phyloP scores from a whole-genome alignment of 2,329 filamentous ascomycete species.

The Dactylonectria macrodidyma region DNA sequence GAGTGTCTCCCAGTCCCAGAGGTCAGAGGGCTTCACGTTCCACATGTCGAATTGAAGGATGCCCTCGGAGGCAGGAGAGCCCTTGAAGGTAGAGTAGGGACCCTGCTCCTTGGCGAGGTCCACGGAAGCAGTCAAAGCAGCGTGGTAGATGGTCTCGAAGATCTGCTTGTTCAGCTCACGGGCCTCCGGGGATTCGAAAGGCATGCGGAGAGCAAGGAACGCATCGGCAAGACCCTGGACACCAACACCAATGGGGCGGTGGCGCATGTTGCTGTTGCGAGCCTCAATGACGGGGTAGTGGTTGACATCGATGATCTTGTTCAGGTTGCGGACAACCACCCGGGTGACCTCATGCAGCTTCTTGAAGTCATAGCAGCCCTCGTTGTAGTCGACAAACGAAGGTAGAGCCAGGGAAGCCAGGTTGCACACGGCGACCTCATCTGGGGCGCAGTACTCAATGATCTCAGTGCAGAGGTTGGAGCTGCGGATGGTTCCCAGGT shows the following conservation, averaged over 20 bases:
- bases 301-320: constrained; percentile 99
- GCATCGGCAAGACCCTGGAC: constrained; percentile 98
- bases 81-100: constrained; percentile 90
- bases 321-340: constrained; percentile 94
- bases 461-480: constrained; percentile 99
- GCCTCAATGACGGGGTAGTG: constrained; percentile 98
- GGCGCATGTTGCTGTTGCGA: constrained; percentile 95
- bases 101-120: constrained; percentile 88
- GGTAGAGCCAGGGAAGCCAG: constrained; percentile 94
- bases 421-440: constrained; percentile 99
- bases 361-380: constrained; percentile 92
- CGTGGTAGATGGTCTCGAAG: constrained; percentile 99
- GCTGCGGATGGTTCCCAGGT: constrained; percentile 97
- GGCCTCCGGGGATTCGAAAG: constrained; percentile 96
- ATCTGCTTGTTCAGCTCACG: constrained; percentile 97
- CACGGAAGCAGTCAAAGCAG: constrained; percentile 89
- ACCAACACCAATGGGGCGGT: constrained; percentile 95
- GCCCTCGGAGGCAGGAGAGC: constrained; percentile 93
- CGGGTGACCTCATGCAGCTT: constrained; percentile 96
- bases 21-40: constrained; percentile 91
- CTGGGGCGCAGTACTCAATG: constrained; percentile 95
- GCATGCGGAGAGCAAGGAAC: constrained; percentile 96
- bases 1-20: constrained; percentile 95
- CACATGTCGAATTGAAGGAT: constrained; percentile 99
- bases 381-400: constrained; percentile 88